These are phyloP conservation scores for Aspergillus pseudoterreus DNA, from an alignment of 2,329 filamentous ascomycete genomes.

Conservation along the genomic window DNA sequence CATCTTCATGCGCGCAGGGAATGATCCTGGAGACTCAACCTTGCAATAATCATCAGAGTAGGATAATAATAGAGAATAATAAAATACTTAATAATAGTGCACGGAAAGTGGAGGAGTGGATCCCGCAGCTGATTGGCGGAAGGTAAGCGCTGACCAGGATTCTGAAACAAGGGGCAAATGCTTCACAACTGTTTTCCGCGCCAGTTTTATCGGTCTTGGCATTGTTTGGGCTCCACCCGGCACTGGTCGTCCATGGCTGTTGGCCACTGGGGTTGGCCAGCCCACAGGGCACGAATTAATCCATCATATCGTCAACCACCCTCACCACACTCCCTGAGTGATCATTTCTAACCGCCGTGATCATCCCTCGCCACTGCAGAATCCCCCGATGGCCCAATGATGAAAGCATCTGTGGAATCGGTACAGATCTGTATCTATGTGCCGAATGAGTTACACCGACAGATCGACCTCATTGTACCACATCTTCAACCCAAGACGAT, in stretches of 20 bases:
- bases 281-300: not conserved
- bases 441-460: no score
- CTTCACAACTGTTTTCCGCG: slow-evolving; percentile 31
- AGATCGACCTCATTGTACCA: no score
- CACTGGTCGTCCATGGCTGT: not conserved
- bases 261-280: not conserved
- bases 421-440: no score
- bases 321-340: not conserved
- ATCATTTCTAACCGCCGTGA: not conserved
- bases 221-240: slow-evolving; percentile 12
- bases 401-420: not conserved
- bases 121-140: slow-evolving; percentile 19
- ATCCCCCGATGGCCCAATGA: not conserved
- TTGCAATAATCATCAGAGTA: no score
- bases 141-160: slow-evolving; percentile 29
- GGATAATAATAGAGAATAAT: not conserved
- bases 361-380: not conserved
- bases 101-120: slow-evolving; percentile 5
- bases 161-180: slow-evolving; percentile 34
- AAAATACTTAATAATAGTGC: not conserved
- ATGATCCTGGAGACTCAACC: no score
- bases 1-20: no score
- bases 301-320: not conserved
- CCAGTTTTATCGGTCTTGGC: slow-evolving; percentile 31
- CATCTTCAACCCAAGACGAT: no score